Percentiles rank a stretch among this genome's conserved stretches.
phyloP scores from a whole-genome alignment of 2,329 filamentous ascomycete genomes.

The Endocalyx cinctus region DNA sequence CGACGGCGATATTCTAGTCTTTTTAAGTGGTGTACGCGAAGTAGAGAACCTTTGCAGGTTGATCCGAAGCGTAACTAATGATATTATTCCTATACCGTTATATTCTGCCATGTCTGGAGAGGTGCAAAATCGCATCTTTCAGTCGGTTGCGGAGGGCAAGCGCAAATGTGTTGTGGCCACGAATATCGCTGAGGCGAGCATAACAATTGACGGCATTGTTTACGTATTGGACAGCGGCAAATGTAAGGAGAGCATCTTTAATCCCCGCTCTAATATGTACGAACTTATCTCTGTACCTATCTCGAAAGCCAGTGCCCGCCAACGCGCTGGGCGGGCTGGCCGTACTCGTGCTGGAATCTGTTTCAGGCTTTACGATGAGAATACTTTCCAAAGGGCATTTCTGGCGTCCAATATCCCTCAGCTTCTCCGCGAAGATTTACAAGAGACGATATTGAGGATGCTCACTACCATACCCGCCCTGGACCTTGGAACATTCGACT shows the following conservation, averaged over 20 bases:
- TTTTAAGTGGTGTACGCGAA: neutral
- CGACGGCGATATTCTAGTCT: neutral
- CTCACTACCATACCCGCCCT: neutral
- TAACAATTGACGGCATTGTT: neutral
- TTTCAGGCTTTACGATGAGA: neutral
- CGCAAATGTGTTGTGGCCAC: neutral
- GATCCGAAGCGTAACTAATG: neutral
- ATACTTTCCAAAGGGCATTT: neutral
- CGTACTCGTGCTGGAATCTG: neutral
- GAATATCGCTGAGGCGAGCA: neutral
- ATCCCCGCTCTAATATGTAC: neutral
- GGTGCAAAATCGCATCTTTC: neutral
- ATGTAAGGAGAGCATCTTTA: neutral
- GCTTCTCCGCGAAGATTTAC: neutral
- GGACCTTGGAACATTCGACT: neutral
- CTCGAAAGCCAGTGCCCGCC: neutral
- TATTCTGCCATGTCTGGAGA: neutral
- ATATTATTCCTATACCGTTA: neutral
- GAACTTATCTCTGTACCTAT: neutral
- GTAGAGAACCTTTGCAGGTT: neutral
- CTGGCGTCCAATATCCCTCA: neutral
- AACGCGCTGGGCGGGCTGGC: neutral
- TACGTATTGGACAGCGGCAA: neutral
- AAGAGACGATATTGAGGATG: neutral
- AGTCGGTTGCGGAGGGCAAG: neutral